Conservation (phyloP, 805 yeast genomes). For the Wickerhamomyces bovis region DNA sequence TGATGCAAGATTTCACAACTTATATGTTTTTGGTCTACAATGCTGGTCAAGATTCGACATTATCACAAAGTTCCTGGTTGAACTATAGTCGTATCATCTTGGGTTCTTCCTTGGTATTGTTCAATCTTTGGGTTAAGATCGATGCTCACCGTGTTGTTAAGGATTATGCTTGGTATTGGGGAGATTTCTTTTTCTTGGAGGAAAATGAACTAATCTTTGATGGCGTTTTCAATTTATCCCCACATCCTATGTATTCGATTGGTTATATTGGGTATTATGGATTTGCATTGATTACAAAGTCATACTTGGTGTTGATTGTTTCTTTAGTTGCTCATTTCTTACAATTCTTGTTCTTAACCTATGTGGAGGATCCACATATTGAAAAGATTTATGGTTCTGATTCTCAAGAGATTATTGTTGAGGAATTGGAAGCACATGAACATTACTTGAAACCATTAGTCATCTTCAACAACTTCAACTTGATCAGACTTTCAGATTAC, state of each 20-base stretch:
- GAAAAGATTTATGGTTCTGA: conserved; percentile 65
- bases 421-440: conserved; percentile 30
- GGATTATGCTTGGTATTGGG: conserved; percentile 95
- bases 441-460: conserved; percentile 51
- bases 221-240: conserved; percentile 85
- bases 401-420: conserved; percentile 27
- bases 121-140: conserved; percentile 79
- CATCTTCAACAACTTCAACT: conserved; percentile 56
- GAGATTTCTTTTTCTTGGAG: conserved; percentile 82
- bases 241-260: conserved; percentile 89
- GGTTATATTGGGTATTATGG: conserved; percentile 89
- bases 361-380: conserved; percentile 82
- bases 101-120: conserved; percentile 58
- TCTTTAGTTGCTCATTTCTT: conserved; percentile 71
- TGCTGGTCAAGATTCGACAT: conserved; percentile 23
- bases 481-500: conserved; percentile 58
- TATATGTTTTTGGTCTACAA: conserved; percentile 56
- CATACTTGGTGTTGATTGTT: conserved; percentile 61
- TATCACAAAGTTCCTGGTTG: conserved; percentile 40
- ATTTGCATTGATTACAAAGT: conserved; percentile 67
- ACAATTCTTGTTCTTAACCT: conserved; percentile 69
- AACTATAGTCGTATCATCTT: conserved; percentile 45
- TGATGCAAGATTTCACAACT: conserved; percentile 79
- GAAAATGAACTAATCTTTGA: conserved; percentile 69
- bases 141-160: conserved; percentile 86